These are phyloP conservation scores for Crithidia fasciculata DNA, from an alignment of 208 protist genomes.

Conservation along the genomic window DNA sequence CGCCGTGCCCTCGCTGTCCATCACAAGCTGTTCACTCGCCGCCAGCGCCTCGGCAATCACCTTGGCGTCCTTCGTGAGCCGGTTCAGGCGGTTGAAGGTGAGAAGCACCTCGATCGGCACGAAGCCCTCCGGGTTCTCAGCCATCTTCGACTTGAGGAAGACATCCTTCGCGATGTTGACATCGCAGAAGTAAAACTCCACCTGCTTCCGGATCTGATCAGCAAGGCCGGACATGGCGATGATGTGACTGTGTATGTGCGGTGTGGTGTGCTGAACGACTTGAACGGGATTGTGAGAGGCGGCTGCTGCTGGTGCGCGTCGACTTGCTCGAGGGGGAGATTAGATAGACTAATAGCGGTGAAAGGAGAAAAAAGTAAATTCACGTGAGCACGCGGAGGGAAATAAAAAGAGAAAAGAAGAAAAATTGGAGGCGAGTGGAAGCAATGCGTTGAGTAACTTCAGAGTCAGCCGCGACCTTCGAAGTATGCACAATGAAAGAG, in stretches of 20 bases:
- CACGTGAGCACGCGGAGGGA: no score
- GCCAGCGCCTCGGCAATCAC: conserved; percentile 68
- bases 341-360: no score
- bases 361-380: no score
- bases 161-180: conserved; percentile 92
- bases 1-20: conserved; percentile 62
- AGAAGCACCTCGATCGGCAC: conserved; percentile 77
- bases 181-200: conserved; percentile 94
- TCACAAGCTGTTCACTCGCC: conserved; percentile 65
- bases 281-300: no score
- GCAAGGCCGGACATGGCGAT: conserved; percentile 37
- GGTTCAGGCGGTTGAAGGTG: conserved; percentile 88
- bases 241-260: conserved; percentile 20
- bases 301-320: no score
- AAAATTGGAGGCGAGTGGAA: no score
- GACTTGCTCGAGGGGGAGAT: no score
- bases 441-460: no score
- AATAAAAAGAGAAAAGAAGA: no score
- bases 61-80: conserved; percentile 72
- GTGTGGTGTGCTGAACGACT: no score
- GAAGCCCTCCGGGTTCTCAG: conserved; percentile 85
- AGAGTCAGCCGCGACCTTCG: no score
- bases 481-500: no score
- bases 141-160: conserved; percentile 90
- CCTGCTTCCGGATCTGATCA: conserved; percentile 71